Evolutionary conservation across 23 red algal genomes (phyloP).

Genomic region (Cyanidiococcus yangmingshanensis): DNA sequence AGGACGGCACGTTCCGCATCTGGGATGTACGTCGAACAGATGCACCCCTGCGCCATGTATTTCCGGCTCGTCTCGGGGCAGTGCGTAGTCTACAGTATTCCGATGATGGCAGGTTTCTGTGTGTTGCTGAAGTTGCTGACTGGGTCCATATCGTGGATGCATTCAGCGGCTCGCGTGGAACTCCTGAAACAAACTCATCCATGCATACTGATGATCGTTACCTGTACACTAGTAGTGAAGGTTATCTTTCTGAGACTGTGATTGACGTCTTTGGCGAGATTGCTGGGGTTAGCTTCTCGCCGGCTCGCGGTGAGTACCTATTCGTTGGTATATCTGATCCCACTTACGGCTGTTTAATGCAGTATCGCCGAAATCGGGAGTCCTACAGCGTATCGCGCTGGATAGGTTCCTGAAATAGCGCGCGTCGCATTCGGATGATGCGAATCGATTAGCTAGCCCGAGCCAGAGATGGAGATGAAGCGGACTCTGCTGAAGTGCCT

Average conservation of each 20-base stretch:
- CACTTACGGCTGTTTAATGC: slow-evolving; percentile 59
- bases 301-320: slow-evolving; percentile 34
- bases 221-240: neutral
- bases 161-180: slow-evolving; percentile 23
- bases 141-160: slow-evolving; percentile 84
- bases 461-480: neutral
- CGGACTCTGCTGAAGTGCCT: neutral
- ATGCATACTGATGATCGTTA: neutral
- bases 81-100: slow-evolving; percentile 68
- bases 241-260: slow-evolving; percentile 47
- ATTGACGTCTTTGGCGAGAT: slow-evolving; percentile 83
- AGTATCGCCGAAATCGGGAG: slow-evolving; percentile 28
- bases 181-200: slow-evolving; percentile 1
- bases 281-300: slow-evolving; percentile 51
- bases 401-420: neutral
- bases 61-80: slow-evolving; percentile 50
- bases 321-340: slow-evolving; percentile 61
- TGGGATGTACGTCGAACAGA: slow-evolving; percentile 46
- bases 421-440: too few relatives aligned
- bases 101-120: slow-evolving; percentile 50
- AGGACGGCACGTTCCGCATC: slow-evolving; percentile 79
- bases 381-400: neutral
- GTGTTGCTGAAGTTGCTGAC: slow-evolving; percentile 63
- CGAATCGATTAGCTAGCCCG: neutral
- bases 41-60: slow-evolving; percentile 11